Evolutionary conservation across 805 yeast genomes (phyloP), one percentile per base, ranked within the genome.

Genomic region (Barnettozyma vustinii): DNA sequence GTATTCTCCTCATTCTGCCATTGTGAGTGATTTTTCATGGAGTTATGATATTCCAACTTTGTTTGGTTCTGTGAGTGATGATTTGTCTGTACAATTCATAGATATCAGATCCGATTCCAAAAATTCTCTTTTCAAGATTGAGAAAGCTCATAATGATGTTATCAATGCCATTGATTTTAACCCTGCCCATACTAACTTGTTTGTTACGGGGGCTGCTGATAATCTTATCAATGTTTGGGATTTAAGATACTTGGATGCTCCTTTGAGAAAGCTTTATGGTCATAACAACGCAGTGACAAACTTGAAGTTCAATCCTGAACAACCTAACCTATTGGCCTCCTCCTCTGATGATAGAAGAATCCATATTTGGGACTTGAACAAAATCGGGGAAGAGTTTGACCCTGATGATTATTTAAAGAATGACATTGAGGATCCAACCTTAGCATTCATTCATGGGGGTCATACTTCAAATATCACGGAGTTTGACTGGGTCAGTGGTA

Each of bases 361-460:
- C 13, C 69, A 83, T 43, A 60, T 82, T 27, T 89, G 96, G 96
- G 89, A 89, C 58, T 70, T 89, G 53, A 70, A 72, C 49, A 72
- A 73, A 51, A 65, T 85, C 49, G 78, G 74, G 27, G 81, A 80
- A 47, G 77, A 75, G 8, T 84, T 79, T 32, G 79, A 76, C 53
- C 75, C 71, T 45, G 72, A 71, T 44, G 79, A 75, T 50, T 77
- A 73, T 46, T 70, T 72, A 23, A 84, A 76, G 55, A 83, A 77
- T 53, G 74, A 75, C 26, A 75, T 75, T 52, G 79, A 81, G 10
- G 95, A 90, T 54, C 94, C 96, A 6, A 84, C 89, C 62, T 74
- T 89, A 49, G 67, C 69, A 21, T 89, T 87, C 61, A 77, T 87
- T 59, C 96, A 90, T 65, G 96, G 95, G 15, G 96, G 96, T 12